Base-by-base conservation (phyloP, 768 basidiomycete species). In the Tephrocybe sp. region DNA sequence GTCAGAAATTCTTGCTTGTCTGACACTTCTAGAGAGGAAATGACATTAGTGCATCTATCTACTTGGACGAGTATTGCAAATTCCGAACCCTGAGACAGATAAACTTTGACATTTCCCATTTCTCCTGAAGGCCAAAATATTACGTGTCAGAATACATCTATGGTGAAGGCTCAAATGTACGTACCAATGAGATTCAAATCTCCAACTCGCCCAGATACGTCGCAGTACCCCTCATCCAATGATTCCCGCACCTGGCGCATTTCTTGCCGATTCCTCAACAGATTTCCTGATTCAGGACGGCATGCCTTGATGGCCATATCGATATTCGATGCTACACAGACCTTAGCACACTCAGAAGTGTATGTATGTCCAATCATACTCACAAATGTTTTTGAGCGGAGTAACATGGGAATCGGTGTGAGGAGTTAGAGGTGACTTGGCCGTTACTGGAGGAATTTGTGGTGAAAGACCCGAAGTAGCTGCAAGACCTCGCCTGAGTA, bases 181-280 rank as follows among this genome's bases (percentile, higher is more conserved):
- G 40, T 54, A 83, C 88, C 89, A n/a, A 84, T 72, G 36, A 77
- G 65, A 30, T 71, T 75, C 47, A 92, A 67, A 61, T 89, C 79
- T 7, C 78, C 80, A 14, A 73, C 72, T 39, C 77, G 72, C 1
- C 86, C 89, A 44, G 84, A 85, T 11, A 84, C 67, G 65, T 93
- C 91, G 56, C 91, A 92, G 60, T 92, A 93, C 2, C 87, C 85
- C 54, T 90, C 87, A 54, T 89, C 74, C n/a, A 87, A 61, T 7
- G 83, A 82, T 61, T 91, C 89, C 56, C 80, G 85, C 30, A 94
- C 79, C 42, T 75, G 71, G 52, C 80, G 79, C 85, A 91, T 86
- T 36, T 81, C 73, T 61, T 85, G 74, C 40, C 81, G 69, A 61
- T 87, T 89, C 44, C 73, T 74, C 9, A 93, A 61, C 13, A 87